A percentile compares a stretch with the other conserved stretches of the same genome.
These are phyloP conservation scores for Geotrichum carabidarum DNA, from an alignment of 1,139 yeast species.

Conservation along the genomic window DNA sequence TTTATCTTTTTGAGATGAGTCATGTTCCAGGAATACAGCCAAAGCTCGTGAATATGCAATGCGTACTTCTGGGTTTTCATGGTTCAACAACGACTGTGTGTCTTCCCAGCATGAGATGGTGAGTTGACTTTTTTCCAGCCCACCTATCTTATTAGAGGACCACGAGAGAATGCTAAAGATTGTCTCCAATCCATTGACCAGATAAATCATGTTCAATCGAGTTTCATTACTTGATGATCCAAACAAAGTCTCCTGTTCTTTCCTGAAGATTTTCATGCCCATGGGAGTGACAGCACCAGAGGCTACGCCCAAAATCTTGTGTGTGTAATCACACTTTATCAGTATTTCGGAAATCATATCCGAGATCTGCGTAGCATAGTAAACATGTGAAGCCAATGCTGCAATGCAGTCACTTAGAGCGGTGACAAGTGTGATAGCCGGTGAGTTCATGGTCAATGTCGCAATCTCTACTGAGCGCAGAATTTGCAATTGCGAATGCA, in stretches of 20 bases:
- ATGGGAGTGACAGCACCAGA: not conserved
- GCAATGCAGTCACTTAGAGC: slow-evolving; percentile 45
- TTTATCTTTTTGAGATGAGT: slow-evolving; percentile 1
- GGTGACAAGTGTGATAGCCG: slow-evolving; percentile 23
- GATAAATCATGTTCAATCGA: not conserved
- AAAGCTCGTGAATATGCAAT: slow-evolving; percentile 29
- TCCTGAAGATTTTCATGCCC: not conserved
- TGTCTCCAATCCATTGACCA: slow-evolving; percentile 7
- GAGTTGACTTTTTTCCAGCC: slow-evolving; percentile 5
- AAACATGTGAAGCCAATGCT: slow-evolving; percentile 63
- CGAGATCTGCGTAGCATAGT: slow-evolving; percentile 74
- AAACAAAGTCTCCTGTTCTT: not conserved
- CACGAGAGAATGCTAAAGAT: slow-evolving; percentile 4
- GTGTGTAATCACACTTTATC: slow-evolving; percentile 8
- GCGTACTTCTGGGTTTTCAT: slow-evolving; percentile 28
- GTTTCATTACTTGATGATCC: not conserved
- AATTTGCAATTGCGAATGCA: slow-evolving; percentile 48
- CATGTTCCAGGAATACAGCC: slow-evolving; percentile 24
- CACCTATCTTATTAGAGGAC: not conserved
- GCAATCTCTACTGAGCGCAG: slow-evolving; percentile 25
- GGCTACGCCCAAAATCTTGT: not conserved
- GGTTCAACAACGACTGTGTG: slow-evolving; percentile 31
- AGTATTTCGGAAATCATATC: slow-evolving; percentile 59
- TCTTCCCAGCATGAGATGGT: slow-evolving; percentile 35
- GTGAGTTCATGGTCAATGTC: slow-evolving; percentile 1